Base-by-base conservation (phyloP, 768 basidiomycete genomes). In the Candolleomyces eurysporus region DNA sequence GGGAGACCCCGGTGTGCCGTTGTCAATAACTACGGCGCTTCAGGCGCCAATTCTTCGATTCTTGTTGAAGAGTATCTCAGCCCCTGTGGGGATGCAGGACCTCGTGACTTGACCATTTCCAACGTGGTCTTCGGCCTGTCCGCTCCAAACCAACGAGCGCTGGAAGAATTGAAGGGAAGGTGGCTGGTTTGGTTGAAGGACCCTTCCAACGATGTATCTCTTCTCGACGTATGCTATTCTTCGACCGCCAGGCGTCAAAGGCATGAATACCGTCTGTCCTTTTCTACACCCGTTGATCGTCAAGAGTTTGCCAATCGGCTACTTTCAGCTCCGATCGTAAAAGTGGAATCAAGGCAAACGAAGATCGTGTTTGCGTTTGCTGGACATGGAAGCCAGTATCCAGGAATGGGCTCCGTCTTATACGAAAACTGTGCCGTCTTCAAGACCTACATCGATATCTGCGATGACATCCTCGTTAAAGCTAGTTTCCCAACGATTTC, bases 1-100 rank as follows among this genome's bases (percentile, higher is more conserved):
- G 3, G 64, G 63, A 60, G 63, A 32, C 73, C 78, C 13, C 78
- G 88, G 7, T 62, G 84, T 7, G 88, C 87, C 0, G 64, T 91
- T 26, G 73, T 92, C 58, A 90, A 89, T 65, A 91, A 90, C 65
- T 92, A 89, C 64, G 90, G 90, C 19, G 89, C 89, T 0, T 79
- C 89, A 22, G 90, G 90, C 0, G 89, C 88, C 8, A 91, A 91
- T 61, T 79, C 82, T 2, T 82, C 87, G 0, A 65, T 90, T 13
- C 51, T 91, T 7, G 65, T 91, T 3, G 85, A 90, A 64, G 88
- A 90, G 65, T 48, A 55, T 40, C 36, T 49, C 26, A 39, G 36
- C 31, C 48, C 36, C 40, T 59, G 40, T 19, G 57, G 22, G 9
- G n/a, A 43, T 19, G 21, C 8, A 4, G 59, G 40, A 14, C 42